phyloP scores from a whole-genome alignment of 208 protist species.

The Naegleria fowleri region DNA sequence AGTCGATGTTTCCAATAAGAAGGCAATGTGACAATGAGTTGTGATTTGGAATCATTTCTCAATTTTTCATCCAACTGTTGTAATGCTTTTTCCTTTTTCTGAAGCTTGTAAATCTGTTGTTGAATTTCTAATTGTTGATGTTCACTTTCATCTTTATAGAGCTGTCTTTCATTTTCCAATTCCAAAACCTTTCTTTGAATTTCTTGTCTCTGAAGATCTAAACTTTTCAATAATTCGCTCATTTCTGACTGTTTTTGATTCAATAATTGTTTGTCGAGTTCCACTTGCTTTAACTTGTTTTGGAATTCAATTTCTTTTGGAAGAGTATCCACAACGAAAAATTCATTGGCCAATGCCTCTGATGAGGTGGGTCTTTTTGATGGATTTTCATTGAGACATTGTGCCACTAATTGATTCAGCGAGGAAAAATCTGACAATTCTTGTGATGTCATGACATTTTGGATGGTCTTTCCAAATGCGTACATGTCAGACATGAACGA shows the following conservation, averaged over 20 bases:
- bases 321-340: neutral
- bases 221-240: no score
- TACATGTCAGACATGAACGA: neutral
- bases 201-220: no score
- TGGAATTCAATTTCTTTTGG: neutral
- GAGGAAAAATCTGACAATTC: neutral
- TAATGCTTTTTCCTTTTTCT: neutral
- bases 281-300: neutral
- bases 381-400: neutral
- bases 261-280: neutral
- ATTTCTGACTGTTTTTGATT: no score
- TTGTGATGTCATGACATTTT: neutral
- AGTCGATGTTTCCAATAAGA: neutral
- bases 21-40: neutral
- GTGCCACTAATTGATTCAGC: neutral
- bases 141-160: neutral
- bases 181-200: no score
- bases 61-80: neutral
- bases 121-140: neutral
- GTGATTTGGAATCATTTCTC: neutral
- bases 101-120: neutral
- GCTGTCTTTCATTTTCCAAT: neutral
- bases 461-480: neutral
- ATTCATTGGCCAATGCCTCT: neutral
- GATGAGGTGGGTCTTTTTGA: neutral